Evolutionary conservation across 2,329 filamentous ascomycete genomes (phyloP), one percentile per base, ranked within the genome.

Genomic region (Xylaria arbuscula): DNA sequence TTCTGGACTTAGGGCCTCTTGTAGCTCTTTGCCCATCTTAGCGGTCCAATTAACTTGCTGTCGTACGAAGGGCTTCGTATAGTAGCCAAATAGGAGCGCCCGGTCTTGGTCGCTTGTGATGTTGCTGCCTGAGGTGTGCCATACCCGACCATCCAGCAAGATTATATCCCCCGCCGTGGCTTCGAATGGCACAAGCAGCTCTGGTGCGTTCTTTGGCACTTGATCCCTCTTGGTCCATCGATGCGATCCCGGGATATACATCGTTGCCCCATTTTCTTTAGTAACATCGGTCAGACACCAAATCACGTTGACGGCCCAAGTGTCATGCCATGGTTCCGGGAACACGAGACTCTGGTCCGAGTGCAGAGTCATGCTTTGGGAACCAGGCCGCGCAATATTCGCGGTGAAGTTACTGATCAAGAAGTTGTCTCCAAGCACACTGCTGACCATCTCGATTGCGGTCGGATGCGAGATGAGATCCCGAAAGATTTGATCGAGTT

Each of bases 331-430:
- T 7, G 77, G 79, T n/a, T 76, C 77, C 28, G 77, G 76, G 42
- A 77, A 75, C 0, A 76, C 72, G 66, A 80, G 53, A 54, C 74
- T 77, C 66, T 78, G 74, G 62, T 80, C 78, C 9, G 76, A 78
- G 68, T 80, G 78, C 34, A 80, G 70, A 0, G 72, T 74, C 78
- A 78, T 56, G 28, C 71, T 74, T 59, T 70, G 42, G 10, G 74
- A 70, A 0, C 79, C 79, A 0, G 79, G 78, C 0, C 77, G 73
- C 15, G 78, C 78, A 48, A 80, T 80, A 60, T 80, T 80, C 55
- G 78, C 77, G 3, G 77, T 78, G 69, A 80, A 79, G 68, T 80
- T 80, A 38, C 70, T 74, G 66, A 80, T 76, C 10, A 79, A 67
- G 71, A 78, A 77, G 19, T 17, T 19, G 15, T 60, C 47, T 17